Percentiles rank a stretch among this genome's conserved stretches.
Evolutionary conservation across 176 grass and related monocot species (phyloP).

Genomic region (Carex cristatella): DNA sequence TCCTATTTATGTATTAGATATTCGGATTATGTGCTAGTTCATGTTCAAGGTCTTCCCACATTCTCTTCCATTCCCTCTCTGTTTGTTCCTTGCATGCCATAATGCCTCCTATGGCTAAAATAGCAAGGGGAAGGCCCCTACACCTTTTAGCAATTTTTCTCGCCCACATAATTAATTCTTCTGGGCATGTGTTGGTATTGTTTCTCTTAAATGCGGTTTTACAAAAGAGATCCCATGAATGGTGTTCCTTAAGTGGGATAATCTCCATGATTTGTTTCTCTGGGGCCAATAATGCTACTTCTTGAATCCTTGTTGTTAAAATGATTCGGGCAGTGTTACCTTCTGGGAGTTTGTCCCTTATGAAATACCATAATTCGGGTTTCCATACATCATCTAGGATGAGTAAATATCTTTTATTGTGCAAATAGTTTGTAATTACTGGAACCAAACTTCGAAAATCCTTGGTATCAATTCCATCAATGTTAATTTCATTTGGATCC

Average conservation of each 20-base stretch:
- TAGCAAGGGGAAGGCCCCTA: not conserved
- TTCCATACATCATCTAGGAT: not conserved
- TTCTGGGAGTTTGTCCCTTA: too few relatives aligned
- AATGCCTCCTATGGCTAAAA: not conserved
- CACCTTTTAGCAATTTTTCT: not conserved
- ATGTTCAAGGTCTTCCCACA: not conserved
- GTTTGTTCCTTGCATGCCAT: not conserved
- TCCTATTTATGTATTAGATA: not conserved
- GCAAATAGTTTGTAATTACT: not conserved
- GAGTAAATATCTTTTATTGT: not conserved
- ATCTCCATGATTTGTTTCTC: not conserved
- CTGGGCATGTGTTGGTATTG: not conserved
- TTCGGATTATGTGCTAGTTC: not conserved
- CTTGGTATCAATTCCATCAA: not conserved
- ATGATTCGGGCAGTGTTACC: not conserved
- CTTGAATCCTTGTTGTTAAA: not conserved
- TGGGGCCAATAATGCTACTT: not conserved
- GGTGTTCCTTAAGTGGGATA: not conserved
- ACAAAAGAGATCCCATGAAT: not conserved
- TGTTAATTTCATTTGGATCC: not conserved
- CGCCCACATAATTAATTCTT: not conserved
- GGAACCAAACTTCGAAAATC: not conserved
- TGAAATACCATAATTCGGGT: not conserved
- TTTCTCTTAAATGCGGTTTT: not conserved
- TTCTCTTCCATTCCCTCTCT: not conserved